A percentile compares a stretch with the other conserved stretches of the same genome.
Evolutionary conservation across 2,329 filamentous ascomycete genomes (phyloP).

Genomic region (Exophiala spinifera): DNA sequence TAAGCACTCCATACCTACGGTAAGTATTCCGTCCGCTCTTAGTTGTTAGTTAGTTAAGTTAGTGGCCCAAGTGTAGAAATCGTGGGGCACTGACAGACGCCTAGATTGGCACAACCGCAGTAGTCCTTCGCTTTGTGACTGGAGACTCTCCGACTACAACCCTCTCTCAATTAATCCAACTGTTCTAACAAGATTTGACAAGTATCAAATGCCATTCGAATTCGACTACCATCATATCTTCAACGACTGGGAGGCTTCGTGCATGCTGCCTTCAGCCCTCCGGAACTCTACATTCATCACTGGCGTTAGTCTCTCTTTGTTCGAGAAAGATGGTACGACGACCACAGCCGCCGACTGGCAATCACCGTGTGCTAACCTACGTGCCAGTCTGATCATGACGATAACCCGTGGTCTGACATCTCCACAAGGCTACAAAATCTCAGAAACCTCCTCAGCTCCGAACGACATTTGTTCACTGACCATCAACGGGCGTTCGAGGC

Average conservation of each 20-base stretch:
- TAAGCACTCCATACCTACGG: too few relatives aligned
- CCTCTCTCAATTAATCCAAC: constrained; percentile 1
- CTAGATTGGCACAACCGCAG: background rate
- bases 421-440: constrained; percentile 37
- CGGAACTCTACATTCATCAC: background rate
- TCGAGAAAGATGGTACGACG: constrained; percentile 21
- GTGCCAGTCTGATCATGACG: constrained; percentile 31
- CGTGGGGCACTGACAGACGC: constrained; percentile 11
- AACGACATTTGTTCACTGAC: constrained; percentile 34
- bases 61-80: constrained; percentile 1
- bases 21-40: background rate
- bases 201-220: background rate
- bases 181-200: background rate
- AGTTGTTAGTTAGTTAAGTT: too few relatives aligned
- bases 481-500: constrained; percentile 38
- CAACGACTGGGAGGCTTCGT: background rate
- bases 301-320: constrained; percentile 2
- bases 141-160: constrained; percentile 13
- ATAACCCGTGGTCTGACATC: constrained; percentile 26
- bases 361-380: constrained; percentile 3
- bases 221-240: background rate
- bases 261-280: background rate
- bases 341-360: constrained; percentile 21
- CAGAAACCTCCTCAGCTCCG: constrained; percentile 39
- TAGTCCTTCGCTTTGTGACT: constrained; percentile 8